Percentiles rank a stretch among this genome's conserved stretches.
These are phyloP conservation scores for Lactarius akahatsu DNA, from an alignment of 768 basidiomycete species.

Conservation along the genomic window DNA sequence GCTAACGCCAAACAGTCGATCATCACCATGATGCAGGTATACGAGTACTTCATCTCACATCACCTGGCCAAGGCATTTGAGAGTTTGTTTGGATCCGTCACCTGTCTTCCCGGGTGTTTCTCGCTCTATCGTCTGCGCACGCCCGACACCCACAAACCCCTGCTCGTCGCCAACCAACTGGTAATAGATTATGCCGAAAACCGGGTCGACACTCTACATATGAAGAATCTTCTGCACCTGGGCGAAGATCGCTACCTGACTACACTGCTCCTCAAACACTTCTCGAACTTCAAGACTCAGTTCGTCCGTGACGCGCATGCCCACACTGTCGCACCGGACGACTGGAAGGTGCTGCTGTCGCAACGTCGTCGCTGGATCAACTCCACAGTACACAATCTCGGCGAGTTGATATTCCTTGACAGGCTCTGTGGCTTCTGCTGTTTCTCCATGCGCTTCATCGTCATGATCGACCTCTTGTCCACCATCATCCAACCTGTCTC, in stretches of 20 bases:
- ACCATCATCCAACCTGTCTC: slow-evolving; percentile 84
- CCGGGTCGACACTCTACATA: slow-evolving; percentile 94
- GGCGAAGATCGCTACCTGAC: slow-evolving; percentile 99
- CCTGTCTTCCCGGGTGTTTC: slow-evolving; percentile 98
- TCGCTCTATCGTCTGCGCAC: slow-evolving; percentile 94
- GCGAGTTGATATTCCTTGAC: slow-evolving; percentile 88
- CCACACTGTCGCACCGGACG: slow-evolving; percentile 91
- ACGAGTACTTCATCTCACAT: slow-evolving; percentile 99
- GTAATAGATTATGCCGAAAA: slow-evolving; percentile 94
- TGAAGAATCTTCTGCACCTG: slow-evolving; percentile 97
- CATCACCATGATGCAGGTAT: slow-evolving; percentile 99
- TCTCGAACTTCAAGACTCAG: slow-evolving; percentile 91
- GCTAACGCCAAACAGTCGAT: slow-evolving; percentile 93
- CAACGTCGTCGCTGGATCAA: slow-evolving; percentile 99
- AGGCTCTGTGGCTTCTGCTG: slow-evolving; percentile 96
- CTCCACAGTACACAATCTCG: slow-evolving; percentile 96
- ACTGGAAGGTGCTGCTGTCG: slow-evolving; percentile 90
- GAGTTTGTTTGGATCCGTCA: slow-evolving; percentile 94
- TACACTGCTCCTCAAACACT: slow-evolving; percentile 93
- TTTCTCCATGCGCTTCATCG: slow-evolving; percentile 98
- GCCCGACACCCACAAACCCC: slow-evolving; percentile 91
- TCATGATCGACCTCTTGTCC: slow-evolving; percentile 93
- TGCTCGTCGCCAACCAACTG: slow-evolving; percentile 88
- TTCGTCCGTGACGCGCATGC: slow-evolving; percentile 95
- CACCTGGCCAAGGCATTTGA: slow-evolving; percentile 99